Conservation (phyloP, 768 basidiomycete species). For the Boletus reticulatus region DNA sequence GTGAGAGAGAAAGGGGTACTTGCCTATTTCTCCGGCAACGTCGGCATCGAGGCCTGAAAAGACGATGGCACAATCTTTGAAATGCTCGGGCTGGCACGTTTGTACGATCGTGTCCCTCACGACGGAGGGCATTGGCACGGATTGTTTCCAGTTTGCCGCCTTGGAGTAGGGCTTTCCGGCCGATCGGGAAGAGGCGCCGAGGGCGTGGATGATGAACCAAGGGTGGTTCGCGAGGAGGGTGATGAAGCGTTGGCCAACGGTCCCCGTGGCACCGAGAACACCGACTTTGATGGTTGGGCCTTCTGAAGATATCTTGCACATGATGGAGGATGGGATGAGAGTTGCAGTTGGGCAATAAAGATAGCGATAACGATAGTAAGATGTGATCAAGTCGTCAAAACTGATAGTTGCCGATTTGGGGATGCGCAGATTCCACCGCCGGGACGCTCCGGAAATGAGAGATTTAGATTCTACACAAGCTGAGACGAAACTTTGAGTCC, state of each 20-base stretch:
- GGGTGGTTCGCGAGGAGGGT: conserved; percentile 84
- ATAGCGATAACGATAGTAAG: not conserved
- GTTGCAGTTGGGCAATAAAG: not conserved
- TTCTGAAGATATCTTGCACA: conserved; percentile 20
- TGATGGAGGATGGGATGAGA: conserved; percentile 4
- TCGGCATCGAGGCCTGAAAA: conserved; percentile 97
- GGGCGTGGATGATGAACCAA: conserved; percentile 81
- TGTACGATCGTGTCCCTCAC: conserved; percentile 60
- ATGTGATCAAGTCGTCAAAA: too few relatives aligned
- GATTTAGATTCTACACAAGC: too few relatives aligned
- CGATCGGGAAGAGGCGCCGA: conserved; percentile 87
- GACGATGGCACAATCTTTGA: conserved; percentile 77
- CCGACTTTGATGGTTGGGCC: conserved; percentile 52
- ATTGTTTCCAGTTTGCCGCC: conserved; percentile 88
- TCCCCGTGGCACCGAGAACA: conserved; percentile 86
- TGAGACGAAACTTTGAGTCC: too few relatives aligned
- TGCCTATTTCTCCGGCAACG: conserved; percentile 94
- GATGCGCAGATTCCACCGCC: too few relatives aligned
- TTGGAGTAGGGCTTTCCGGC: conserved; percentile 77
- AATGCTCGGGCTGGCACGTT: conserved; percentile 76
- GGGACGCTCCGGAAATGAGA: too few relatives aligned
- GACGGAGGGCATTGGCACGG: conserved; percentile 62
- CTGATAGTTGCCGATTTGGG: too few relatives aligned
- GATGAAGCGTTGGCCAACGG: conserved; percentile 95
- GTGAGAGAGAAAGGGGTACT: conserved; percentile 4